Base-by-base conservation (phyloP, 2,329 filamentous ascomycete genomes). In the Aureobasidium namibiae region DNA sequence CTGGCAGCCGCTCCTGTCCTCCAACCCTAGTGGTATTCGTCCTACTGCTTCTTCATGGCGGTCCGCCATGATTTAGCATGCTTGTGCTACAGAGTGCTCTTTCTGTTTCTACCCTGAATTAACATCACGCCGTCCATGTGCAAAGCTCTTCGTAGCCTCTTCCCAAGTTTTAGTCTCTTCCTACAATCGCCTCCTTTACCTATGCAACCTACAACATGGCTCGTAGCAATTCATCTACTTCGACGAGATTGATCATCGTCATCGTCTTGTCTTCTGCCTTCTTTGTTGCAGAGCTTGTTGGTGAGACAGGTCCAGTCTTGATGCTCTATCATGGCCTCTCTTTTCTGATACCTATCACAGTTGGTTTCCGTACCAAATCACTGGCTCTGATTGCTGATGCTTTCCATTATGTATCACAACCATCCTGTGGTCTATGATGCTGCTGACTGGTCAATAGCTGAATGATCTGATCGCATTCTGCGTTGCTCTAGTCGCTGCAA, bases 331-430 rank as follows among this genome's bases (percentile, higher is more conserved):
- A 24, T 31, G 38, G 42, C 14, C 6, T n/a, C 8, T 14, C 2
- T 1, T 21, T 23, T 23, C 23, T 57, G 33, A 57, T 13, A 8
- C 5, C 23, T 2, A 46, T 23, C 46, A 45, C 62, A 82, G 82
- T 87, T 61, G 86, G 86, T 2, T 87, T 89, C 65, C 84, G 83
- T 61, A 90, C 88, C 1, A 78, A 78, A 56, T 90, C 88, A 0
- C 76, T 92, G 11, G 87, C 87, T 0, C 76, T 92, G 2, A 76
- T 91, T 26, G 87, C 88, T 29, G 88, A 92, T 76, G 86, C 89
- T 1, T 90, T 91, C 65, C 88, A 91, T 69, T 89, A 90, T 68
- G 85, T 88, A 73, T 62, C 4, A 64, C 8, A 9, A 21, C n/a
- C 2, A 16, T 13, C 10, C 16, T 16, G 18, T 33, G 4, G 8